These are phyloP conservation scores for Pichia paraexigua DNA, from an alignment of 805 yeast species.

Conservation along the genomic window DNA sequence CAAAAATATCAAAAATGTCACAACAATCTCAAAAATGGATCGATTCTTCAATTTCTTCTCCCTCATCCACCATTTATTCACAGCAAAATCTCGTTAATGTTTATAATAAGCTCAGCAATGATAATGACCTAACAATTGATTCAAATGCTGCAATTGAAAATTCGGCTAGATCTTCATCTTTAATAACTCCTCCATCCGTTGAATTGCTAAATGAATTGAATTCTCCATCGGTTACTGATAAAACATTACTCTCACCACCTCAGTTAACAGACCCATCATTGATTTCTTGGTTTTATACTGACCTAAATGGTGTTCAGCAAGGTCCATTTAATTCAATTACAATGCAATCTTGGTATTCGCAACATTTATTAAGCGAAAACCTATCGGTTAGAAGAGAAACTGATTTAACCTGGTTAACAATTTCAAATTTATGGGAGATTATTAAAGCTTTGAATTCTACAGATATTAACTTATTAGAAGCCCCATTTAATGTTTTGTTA, in stretches of 20 bases:
- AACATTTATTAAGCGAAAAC: constrained; percentile 48
- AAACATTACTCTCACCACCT: not conserved
- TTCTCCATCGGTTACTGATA: not conserved
- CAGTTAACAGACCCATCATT: not conserved
- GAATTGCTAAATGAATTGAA: not conserved
- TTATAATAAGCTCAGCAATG: not conserved
- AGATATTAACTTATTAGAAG: not conserved
- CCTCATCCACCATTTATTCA: not conserved
- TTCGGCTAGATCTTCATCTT: constrained; percentile 2
- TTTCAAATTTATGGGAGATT: constrained; percentile 40
- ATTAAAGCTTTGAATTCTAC: not conserved
- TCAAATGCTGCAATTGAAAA: constrained; percentile 1
- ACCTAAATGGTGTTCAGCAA: constrained; percentile 60
- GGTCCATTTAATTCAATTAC: constrained; percentile 71
- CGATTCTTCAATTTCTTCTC: not conserved
- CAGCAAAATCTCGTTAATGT: not conserved
- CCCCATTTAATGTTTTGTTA: constrained; percentile 7
- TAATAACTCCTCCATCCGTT: constrained; percentile 1
- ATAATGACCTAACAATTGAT: not conserved
- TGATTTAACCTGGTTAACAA: constrained; percentile 40
- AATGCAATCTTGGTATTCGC: constrained; percentile 74
- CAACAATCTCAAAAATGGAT: not conserved
- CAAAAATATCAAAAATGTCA: not conserved
- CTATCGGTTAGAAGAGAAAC: constrained; percentile 53
- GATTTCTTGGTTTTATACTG: constrained; percentile 58